Conservation (phyloP, 495 filamentous ascomycete genomes). For the Annulohypoxylon bovei region DNA sequence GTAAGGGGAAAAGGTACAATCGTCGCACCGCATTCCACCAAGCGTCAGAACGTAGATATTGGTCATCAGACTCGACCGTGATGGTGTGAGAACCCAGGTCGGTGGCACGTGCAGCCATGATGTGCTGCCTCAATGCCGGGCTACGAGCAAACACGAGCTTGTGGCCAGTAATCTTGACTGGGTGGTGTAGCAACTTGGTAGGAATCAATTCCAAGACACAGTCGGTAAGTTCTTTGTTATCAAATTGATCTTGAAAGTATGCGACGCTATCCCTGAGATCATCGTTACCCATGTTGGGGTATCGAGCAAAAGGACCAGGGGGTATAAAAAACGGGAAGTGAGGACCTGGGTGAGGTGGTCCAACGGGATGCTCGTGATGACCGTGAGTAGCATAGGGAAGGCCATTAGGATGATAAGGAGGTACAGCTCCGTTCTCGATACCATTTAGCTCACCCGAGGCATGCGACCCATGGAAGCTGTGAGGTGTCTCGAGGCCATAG, state of each 20-base stretch:
- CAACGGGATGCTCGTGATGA: slow-evolving; percentile 39
- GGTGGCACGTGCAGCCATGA: slow-evolving; percentile 41
- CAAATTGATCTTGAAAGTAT: slow-evolving; percentile 53
- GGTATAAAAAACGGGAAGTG: slow-evolving; percentile 40
- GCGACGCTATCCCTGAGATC: slow-evolving; percentile 48
- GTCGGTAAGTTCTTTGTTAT: slow-evolving; percentile 56
- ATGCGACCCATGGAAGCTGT: slow-evolving; percentile 65
- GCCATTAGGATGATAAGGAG: slow-evolving; percentile 45
- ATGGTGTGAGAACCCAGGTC: slow-evolving; percentile 49
- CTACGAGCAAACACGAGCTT: slow-evolving; percentile 64
- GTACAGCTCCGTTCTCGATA: slow-evolving; percentile 45
- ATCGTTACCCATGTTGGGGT: slow-evolving; percentile 43
- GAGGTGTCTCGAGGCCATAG: slow-evolving; percentile 61
- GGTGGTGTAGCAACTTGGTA: slow-evolving; percentile 48
- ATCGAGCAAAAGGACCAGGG: slow-evolving; percentile 23
- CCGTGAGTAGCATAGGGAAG: slow-evolving; percentile 42
- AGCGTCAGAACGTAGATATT: slow-evolving; percentile 59
- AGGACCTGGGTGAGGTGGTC: slow-evolving; percentile 26
- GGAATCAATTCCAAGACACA: slow-evolving; percentile 60
- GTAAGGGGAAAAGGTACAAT: slow-evolving; percentile 59
- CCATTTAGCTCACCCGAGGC: slow-evolving; percentile 54
- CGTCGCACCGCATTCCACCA: slow-evolving; percentile 59
- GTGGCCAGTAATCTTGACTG: slow-evolving; percentile 58
- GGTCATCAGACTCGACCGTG: slow-evolving; percentile 56
- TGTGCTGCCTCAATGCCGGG: slow-evolving; percentile 51